phyloP scores from a whole-genome alignment of 768 basidiomycete genomes.

The Stropharia rugosoannulata region DNA sequence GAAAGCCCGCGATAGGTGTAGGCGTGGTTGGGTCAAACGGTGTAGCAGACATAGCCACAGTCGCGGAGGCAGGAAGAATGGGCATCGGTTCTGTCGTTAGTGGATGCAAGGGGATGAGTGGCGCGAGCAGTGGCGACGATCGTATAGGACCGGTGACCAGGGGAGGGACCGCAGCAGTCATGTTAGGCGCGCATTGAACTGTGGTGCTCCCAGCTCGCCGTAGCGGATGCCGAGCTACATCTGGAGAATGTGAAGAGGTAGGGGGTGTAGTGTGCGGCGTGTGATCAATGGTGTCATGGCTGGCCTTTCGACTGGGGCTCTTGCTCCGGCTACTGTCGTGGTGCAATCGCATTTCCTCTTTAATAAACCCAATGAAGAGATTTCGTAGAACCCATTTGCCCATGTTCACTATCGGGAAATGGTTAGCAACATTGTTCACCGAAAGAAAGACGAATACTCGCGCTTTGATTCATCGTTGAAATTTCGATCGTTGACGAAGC shows the following conservation, averaged over 20 bases:
- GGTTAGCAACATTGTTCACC: background rate
- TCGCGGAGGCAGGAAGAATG: conserved; percentile 37
- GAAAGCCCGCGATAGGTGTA: conserved; percentile 11
- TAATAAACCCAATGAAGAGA: conserved; percentile 76
- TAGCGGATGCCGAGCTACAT: conserved; percentile 3
- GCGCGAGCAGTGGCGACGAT: conserved; percentile 56
- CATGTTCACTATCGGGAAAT: conserved; percentile 66
- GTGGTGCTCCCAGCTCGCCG: conserved; percentile 33
- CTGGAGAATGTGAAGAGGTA: background rate
- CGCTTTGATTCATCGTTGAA: conserved; percentile 81
- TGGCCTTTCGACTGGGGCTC: conserved; percentile 21
- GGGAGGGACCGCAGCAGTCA: conserved; percentile 66
- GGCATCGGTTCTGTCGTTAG: conserved; percentile 23
- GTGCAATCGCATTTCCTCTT: conserved; percentile 53
- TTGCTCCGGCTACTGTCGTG: conserved; percentile 17
- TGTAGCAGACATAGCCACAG: conserved; percentile 34
- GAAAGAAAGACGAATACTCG: conserved; percentile 37
- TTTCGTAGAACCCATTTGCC: conserved; percentile 91
- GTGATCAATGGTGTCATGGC: conserved; percentile 19
- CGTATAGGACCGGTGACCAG: conserved; percentile 39
- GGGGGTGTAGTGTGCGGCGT: conserved; percentile 2
- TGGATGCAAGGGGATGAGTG: conserved; percentile 51
- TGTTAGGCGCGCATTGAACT: conserved; percentile 61
- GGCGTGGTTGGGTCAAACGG: conserved; percentile 24
- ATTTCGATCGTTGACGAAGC: conserved; percentile 56